Base-by-base conservation (phyloP, 441 rosid species). In the Oxalis stricta region DNA sequence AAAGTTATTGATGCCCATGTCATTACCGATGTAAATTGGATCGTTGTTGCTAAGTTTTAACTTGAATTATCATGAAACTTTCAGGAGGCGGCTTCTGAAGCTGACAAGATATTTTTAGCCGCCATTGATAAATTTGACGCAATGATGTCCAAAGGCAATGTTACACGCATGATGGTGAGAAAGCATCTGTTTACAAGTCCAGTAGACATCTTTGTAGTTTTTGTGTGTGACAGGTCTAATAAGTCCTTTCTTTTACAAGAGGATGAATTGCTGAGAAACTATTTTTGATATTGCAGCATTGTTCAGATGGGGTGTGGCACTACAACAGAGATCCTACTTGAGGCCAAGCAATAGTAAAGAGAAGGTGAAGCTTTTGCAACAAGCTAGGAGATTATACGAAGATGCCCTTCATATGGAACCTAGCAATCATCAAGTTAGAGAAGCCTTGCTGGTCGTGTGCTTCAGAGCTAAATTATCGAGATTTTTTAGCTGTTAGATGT, bases 41-140 rank as follows among this genome's bases (percentile, higher is more conserved):
- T 38, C 11, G 35, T 11, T 47, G 46, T 34, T 34, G 15, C 24
- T 39, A 56, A 34, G 28, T 7, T 38, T 21, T 26, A 52, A 52
- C 34, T 26, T 10, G 36, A 16, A 32, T 39, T 18, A 1, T 33
- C 8, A 43, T 46, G 10, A 53, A 40, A 42, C 46, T 66, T 53
- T 59, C 70, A 74, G 84, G 79, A 71, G 48, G 75, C 81, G 33
- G 80, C 85, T 41, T 58, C 50, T 54, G 85, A 81, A 29, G 91
- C 91, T 34, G 91, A 81, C 59, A 75, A 72, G 46, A 64, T 77
- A 55, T 81, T 72, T 68, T 52, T 81, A 59, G 91, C 85, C 58
- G 91, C 85, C 42, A 81, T 69, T 28, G 79, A 81, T 43, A 77
- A 77, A 50, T 81, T 81, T 21, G 60, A 77, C 52, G 81, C 78